phyloP scores from a whole-genome alignment of 345 rosid genomes.

The Eucalyptus pauciflora region DNA sequence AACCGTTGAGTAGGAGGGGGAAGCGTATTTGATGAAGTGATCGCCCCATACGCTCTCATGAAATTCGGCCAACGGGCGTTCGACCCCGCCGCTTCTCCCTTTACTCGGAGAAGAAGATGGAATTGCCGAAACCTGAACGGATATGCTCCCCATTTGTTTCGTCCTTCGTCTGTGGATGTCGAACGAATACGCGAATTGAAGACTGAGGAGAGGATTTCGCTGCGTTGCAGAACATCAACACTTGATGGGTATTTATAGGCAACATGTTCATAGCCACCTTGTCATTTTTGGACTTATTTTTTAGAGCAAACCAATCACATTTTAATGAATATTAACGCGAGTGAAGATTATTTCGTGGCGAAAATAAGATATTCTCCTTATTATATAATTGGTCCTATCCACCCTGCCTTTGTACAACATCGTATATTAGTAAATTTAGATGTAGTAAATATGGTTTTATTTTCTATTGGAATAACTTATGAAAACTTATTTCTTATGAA shows the following conservation, averaged over 20 bases:
- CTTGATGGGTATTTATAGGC: not conserved
- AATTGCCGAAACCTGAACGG: not conserved
- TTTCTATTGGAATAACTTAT: not conserved
- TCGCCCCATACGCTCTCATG: conserved; percentile 12
- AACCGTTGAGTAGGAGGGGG: not conserved
- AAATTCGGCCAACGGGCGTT: not conserved
- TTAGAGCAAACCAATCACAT: not conserved
- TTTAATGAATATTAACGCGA: not conserved
- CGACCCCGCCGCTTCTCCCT: not conserved
- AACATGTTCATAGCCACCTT: not conserved
- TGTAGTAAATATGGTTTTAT: not conserved
- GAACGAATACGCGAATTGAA: not conserved
- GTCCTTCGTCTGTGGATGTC: not conserved
- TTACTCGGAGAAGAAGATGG: not conserved
- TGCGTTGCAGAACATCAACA: not conserved
- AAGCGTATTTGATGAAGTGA: not conserved
- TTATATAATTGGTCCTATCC: not conserved
- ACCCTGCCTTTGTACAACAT: not conserved
- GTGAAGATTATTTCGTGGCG: not conserved
- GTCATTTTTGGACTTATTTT: not conserved
- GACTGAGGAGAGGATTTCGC: not conserved
- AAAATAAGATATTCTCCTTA: not conserved
- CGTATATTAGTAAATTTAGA: not conserved
- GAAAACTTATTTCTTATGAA: too few relatives aligned
- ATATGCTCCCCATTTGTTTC: not conserved